Evolutionary conservation across 495 filamentous ascomycete genomes (phyloP).

Genomic region (Penicillium soppii): DNA sequence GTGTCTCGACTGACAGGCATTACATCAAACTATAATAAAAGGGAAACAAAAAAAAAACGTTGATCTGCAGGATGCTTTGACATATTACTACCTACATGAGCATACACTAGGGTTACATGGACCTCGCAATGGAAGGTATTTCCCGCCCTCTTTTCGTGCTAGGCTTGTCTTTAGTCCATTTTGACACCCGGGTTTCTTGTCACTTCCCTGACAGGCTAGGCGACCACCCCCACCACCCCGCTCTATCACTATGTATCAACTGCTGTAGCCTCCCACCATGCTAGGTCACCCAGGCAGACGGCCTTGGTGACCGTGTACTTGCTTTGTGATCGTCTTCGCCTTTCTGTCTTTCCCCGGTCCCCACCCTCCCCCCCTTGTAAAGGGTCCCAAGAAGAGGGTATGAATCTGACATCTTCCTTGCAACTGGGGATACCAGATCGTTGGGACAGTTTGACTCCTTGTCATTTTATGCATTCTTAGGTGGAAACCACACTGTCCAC

Average conservation of each 20-base stretch:
- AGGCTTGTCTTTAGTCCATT: neutral
- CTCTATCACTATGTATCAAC: constrained; percentile 1
- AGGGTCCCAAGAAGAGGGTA: neutral
- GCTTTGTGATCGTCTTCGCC: neutral
- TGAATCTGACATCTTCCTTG: neutral
- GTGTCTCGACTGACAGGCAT: constrained; percentile 8
- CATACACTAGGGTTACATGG: neutral
- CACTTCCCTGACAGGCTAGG: neutral
- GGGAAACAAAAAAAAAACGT: neutral
- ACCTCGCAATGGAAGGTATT: neutral
- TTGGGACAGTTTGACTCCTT: neutral
- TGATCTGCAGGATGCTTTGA: neutral
- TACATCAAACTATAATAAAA: neutral
- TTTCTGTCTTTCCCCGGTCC: neutral
- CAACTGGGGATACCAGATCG: neutral
- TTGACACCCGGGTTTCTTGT: neutral
- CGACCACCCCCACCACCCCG: constrained; percentile 2
- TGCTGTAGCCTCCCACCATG: constrained; percentile 2
- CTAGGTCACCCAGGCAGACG: constrained; percentile 10
- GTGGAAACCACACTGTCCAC: no score
- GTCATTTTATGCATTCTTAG: neutral
- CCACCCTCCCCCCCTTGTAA: neutral
- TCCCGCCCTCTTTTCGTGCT: neutral
- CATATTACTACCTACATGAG: neutral
- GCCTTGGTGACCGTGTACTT: neutral